These are phyloP conservation scores for Smittium culicis DNA, from an alignment of 371 early-diverging fungal genomes.

Conservation along the genomic window DNA sequence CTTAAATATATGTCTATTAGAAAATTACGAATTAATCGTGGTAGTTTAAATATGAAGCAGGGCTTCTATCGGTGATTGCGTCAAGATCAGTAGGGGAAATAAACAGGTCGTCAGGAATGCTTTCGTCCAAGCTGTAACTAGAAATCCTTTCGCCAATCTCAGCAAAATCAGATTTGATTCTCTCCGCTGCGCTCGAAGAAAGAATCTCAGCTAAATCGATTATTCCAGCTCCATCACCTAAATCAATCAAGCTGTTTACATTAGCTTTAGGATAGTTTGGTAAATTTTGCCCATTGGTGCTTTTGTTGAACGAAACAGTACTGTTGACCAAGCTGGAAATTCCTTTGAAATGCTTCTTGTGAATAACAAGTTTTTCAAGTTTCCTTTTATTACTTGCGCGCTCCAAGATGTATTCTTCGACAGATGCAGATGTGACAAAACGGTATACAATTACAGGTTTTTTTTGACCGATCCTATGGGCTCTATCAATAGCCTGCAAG, in stretches of 20 bases:
- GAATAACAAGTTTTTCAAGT: conserved; percentile 79
- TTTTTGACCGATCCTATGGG: conserved; percentile 91
- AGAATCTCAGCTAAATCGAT: conserved; percentile 59
- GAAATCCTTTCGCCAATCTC: conserved; percentile 14
- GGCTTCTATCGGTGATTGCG: conserved; percentile 22
- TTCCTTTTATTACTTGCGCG: conserved; percentile 69
- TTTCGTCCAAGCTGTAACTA: conserved; percentile 14
- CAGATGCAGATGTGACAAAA: conserved; percentile 67
- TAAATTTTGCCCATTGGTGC: background rate
- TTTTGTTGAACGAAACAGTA: too few species aligned
- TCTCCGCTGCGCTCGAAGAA: conserved; percentile 45
- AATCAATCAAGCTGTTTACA: background rate
- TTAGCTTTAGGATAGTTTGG: conserved; percentile 6
- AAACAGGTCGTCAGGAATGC: conserved; percentile 19
- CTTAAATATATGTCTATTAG: background rate
- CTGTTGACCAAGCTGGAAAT: conserved; percentile 17
- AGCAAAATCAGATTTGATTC: conserved; percentile 19
- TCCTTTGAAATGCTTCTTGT: conserved; percentile 56
- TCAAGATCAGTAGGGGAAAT: conserved; percentile 16
- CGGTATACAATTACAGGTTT: conserved; percentile 83
- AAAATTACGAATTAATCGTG: background rate
- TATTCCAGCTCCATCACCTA: background rate
- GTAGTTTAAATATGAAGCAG: conserved; percentile 15
- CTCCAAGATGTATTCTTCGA: conserved; percentile 68
- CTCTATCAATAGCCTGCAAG: conserved; percentile 92